Evolutionary conservation across 2,329 filamentous ascomycete species (phyloP).

Genomic region (Colletotrichum australisinense): DNA sequence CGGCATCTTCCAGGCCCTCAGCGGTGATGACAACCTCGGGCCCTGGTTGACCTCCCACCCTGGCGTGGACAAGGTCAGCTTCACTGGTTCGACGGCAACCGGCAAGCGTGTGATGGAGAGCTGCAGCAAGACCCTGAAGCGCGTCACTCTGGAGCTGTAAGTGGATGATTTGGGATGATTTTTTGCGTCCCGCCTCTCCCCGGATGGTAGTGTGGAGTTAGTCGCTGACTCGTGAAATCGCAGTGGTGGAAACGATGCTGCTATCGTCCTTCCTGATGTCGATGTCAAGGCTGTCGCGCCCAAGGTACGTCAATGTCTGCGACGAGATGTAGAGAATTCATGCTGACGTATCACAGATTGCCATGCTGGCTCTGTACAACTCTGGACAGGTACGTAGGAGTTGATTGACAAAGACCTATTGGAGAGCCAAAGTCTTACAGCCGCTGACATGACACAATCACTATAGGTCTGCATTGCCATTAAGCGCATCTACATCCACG

Average conservation of each 20-base stretch:
- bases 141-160: constrained; percentile 68
- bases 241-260: constrained; percentile 68
- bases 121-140: constrained; percentile 68
- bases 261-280: constrained; percentile 69
- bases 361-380: constrained; percentile 66
- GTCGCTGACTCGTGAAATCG: constrained; percentile 6
- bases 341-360: constrained; percentile 45
- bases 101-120: constrained; percentile 71
- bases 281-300: constrained; percentile 53
- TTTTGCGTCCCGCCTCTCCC: constrained; percentile 25
- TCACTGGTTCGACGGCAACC: constrained; percentile 70
- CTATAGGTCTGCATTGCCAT: constrained; percentile 61
- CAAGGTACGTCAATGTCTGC: constrained; percentile 49
- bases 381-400: constrained; percentile 53
- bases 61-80: constrained; percentile 70
- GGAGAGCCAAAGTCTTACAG: too few relatives aligned
- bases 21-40: constrained; percentile 70
- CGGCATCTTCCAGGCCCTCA: constrained; percentile 71
- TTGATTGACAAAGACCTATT: not conserved
- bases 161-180: not conserved
- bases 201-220: not conserved
- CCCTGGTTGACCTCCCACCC: constrained; percentile 70
- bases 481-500: constrained; percentile 67
- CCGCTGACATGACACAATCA: not conserved
- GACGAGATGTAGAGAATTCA: not conserved